Evolutionary conservation across 768 basidiomycete genomes (phyloP).

Genomic region (Russula foetens): DNA sequence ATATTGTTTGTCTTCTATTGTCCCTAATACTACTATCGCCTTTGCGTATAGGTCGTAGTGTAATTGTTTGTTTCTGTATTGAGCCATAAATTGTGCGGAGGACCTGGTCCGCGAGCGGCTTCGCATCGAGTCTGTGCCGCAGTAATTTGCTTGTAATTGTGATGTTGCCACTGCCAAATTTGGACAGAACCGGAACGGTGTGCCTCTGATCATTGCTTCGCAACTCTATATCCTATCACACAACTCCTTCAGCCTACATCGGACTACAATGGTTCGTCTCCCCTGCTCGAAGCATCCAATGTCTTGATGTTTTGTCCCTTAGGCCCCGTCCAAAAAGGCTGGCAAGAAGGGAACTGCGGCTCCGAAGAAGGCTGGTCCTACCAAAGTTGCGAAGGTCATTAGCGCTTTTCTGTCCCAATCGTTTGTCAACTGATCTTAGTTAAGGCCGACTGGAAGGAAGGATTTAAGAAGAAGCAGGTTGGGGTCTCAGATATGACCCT

Average conservation of each 20-base stretch:
- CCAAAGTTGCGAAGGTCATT: conserved; percentile 70
- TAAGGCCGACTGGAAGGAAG: conserved; percentile 99
- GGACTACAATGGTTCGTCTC: conserved; percentile 12
- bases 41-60: too few relatives aligned
- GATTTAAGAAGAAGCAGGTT: conserved; percentile 99
- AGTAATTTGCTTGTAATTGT: too few relatives aligned
- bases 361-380: conserved; percentile 49
- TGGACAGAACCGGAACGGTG: neutral
- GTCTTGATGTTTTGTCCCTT: neutral
- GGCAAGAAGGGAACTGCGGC: conserved; percentile 69
- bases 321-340: conserved; percentile 85
- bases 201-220: neutral
- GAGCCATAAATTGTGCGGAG: too few relatives aligned
- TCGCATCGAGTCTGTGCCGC: too few relatives aligned
- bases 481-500: conserved; percentile 99
- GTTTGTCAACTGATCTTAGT: neutral
- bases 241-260: neutral
- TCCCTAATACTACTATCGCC: too few relatives aligned
- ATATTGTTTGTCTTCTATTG: too few relatives aligned
- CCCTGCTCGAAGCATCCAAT: neutral
- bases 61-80: too few relatives aligned
- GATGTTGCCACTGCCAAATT: too few relatives aligned
- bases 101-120: too few relatives aligned
- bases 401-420: neutral
- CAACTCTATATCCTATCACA: conserved; percentile 7